Percentiles rank a stretch among this genome's conserved stretches.
These are phyloP conservation scores for Crepidotus variabilis DNA, from an alignment of 768 basidiomycete species.

Conservation along the genomic window DNA sequence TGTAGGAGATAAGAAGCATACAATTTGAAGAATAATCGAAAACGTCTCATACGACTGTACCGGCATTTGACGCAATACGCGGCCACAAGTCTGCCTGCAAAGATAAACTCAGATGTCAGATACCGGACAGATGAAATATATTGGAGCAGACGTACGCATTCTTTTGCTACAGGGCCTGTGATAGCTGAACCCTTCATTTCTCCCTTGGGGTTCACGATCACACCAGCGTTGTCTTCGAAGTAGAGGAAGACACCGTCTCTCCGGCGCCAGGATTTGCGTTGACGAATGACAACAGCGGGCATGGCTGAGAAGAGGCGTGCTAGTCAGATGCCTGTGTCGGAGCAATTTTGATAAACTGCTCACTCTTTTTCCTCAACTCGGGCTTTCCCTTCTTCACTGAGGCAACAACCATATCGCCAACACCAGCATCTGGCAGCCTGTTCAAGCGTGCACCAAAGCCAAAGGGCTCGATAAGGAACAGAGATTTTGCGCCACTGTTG, in stretches of 20 bases:
- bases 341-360: conserved; percentile 25
- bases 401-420: conserved; percentile 93
- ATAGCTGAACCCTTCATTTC: conserved; percentile 99
- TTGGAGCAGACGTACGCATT: conserved; percentile 68
- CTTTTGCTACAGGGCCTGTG: conserved; percentile 97
- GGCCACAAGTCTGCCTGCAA: conserved; percentile 95
- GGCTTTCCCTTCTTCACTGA: conserved; percentile 99
- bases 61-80: conserved; percentile 98
- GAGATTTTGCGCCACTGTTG: conserved; percentile 97
- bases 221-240: conserved; percentile 98
- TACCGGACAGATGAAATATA: not conserved
- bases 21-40: conserved; percentile 9
- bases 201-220: conserved; percentile 97
- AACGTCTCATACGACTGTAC: conserved; percentile 83
- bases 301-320: conserved; percentile 62
- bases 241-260: conserved; percentile 98
- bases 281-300: conserved; percentile 95
- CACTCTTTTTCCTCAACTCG: conserved; percentile 98
- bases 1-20: conserved; percentile 8
- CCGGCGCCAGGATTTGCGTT: conserved; percentile 98
- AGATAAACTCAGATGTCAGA: not conserved
- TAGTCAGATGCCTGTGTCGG: not conserved
- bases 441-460: conserved; percentile 96
- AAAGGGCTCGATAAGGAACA: conserved; percentile 92
- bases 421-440: conserved; percentile 94